A percentile compares a stretch with the other conserved stretches of the same genome.
phyloP scores from a whole-genome alignment of 2,329 filamentous ascomycete species.

The Bipolaris bicolor region DNA sequence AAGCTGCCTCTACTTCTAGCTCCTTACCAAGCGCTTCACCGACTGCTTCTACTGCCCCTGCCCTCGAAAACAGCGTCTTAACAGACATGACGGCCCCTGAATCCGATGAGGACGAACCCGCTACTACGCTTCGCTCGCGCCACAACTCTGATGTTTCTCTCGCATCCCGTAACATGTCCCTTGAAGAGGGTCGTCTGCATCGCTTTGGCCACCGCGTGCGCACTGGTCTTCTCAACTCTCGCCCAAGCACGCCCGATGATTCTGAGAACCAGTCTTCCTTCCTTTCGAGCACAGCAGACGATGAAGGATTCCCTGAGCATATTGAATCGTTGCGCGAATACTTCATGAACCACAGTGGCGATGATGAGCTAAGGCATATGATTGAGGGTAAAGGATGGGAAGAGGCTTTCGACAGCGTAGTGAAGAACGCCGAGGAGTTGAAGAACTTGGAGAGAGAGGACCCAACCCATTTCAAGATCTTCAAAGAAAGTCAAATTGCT shows the following conservation, averaged over 20 bases:
- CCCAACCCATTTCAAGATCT: slow-evolving; percentile 40
- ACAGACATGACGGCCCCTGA: slow-evolving; percentile 34
- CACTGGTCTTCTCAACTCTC: slow-evolving; percentile 62
- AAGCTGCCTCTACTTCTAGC: slow-evolving; percentile 38
- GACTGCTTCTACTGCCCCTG: slow-evolving; percentile 37
- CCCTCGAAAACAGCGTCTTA: slow-evolving; percentile 34
- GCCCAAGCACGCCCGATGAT: slow-evolving; percentile 29
- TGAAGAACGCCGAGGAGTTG: slow-evolving; percentile 71
- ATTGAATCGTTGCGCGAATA: slow-evolving; percentile 65
- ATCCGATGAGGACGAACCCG: slow-evolving; percentile 52
- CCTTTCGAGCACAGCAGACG: slow-evolving; percentile 44
- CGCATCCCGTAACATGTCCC: slow-evolving; percentile 66
- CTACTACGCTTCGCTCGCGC: slow-evolving; percentile 58
- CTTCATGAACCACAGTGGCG: slow-evolving; percentile 67
- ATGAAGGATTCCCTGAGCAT: slow-evolving; percentile 46
- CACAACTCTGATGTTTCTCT: slow-evolving; percentile 72
- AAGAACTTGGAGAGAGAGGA: slow-evolving; percentile 59
- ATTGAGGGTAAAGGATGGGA: slow-evolving; percentile 66
- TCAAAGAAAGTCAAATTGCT: slow-evolving; percentile 47
- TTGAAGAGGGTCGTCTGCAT: slow-evolving; percentile 74
- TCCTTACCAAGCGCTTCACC: slow-evolving; percentile 42
- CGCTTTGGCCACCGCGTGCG: slow-evolving; percentile 71
- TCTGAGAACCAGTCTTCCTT: slow-evolving; percentile 23
- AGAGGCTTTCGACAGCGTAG: slow-evolving; percentile 66
- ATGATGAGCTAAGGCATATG: slow-evolving; percentile 61